Evolutionary conservation across 352 stramenopile species (phyloP), one percentile per base, ranked within the genome.

Genomic region (Phytopythium cucurbitacearum): DNA sequence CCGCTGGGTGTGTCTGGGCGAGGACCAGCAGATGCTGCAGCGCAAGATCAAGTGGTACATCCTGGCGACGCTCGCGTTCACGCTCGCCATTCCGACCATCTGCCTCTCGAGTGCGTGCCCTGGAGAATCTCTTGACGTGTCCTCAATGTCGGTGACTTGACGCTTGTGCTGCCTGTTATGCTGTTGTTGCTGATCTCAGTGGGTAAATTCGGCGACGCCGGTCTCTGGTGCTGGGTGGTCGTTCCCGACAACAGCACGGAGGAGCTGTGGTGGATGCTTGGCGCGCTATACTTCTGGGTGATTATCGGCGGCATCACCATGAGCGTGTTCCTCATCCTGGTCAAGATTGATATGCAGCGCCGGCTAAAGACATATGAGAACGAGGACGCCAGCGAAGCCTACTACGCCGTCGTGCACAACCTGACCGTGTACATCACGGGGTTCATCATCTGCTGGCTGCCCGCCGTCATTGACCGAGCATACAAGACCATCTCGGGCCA

Each of bases 31-130:
- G 46, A 86, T 88, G 72, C 75, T 92, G 38, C 78, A 89, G 67
- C 77, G 81, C 42, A 83, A 80, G 51, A 89, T 94, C 64, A 90
- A 91, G 60, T 89, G 70, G 64, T 92, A 92, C 56, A 80, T 91
- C 40, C 45, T 71, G 37, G 67, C 59, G 35, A 90, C 65, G 5
- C 64, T 91, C 42, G 51, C 75, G 35, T 85, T 90, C 59, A 75
- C 76, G 10, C 60, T 91, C 9, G 42, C 65, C 5, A 86, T 91
- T 51, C 68, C 69, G 8, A 74, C 58, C 11, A 62, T 78, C 16
- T 75, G 65, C 51, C 57, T 80, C 44, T 56, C 87, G 16, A 53
- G 47, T 53, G 35, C 35, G 47, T 53, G 9, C 46, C 40, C 11
- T 15, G 21, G n/a, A 28, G n/a, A 15, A 5, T 15, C 0, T 28